These are phyloP conservation scores for Xylaria sp. DNA, from an alignment of 2,329 filamentous ascomycete genomes.

Conservation along the genomic window DNA sequence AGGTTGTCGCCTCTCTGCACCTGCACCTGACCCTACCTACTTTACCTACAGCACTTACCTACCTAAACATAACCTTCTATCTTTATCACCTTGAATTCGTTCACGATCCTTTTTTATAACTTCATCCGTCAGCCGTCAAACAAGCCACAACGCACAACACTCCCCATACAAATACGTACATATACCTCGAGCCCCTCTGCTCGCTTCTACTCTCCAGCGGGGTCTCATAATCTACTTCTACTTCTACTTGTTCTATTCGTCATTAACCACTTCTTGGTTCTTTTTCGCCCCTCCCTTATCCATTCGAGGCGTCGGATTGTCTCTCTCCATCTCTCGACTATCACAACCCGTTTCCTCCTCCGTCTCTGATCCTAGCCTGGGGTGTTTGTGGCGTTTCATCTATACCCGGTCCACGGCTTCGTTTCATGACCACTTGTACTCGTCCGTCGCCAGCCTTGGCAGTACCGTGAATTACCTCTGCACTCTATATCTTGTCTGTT, in stretches of 20 bases:
- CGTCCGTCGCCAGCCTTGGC: slow-evolving; percentile 13
- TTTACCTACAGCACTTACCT: background rate
- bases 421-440: slow-evolving; percentile 32
- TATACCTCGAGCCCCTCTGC: slow-evolving; percentile 22
- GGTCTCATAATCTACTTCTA: slow-evolving; percentile 19
- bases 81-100: slow-evolving; percentile 13
- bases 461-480: slow-evolving; percentile 19
- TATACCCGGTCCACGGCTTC: slow-evolving; percentile 24
- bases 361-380: slow-evolving; percentile 13
- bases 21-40: slow-evolving; percentile 37
- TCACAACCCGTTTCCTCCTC: slow-evolving; percentile 7
- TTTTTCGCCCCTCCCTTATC: slow-evolving; percentile 13
- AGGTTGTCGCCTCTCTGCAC: slow-evolving; percentile 25
- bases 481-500: slow-evolving; percentile 6
- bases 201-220: slow-evolving; percentile 12
- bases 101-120: slow-evolving; percentile 16
- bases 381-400: slow-evolving; percentile 32
- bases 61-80: slow-evolving; percentile 8
- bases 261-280: slow-evolving; percentile 15
- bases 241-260: slow-evolving; percentile 27
- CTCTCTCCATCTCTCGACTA: slow-evolving; percentile 9
- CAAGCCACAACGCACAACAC: background rate
- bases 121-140: background rate
- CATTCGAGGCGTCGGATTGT: slow-evolving; percentile 2
- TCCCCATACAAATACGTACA: slow-evolving; percentile 11